Evolutionary conservation across 352 stramenopile species (phyloP), one percentile per base, ranked within the genome.

Genomic region (Phytophthora constricta): DNA sequence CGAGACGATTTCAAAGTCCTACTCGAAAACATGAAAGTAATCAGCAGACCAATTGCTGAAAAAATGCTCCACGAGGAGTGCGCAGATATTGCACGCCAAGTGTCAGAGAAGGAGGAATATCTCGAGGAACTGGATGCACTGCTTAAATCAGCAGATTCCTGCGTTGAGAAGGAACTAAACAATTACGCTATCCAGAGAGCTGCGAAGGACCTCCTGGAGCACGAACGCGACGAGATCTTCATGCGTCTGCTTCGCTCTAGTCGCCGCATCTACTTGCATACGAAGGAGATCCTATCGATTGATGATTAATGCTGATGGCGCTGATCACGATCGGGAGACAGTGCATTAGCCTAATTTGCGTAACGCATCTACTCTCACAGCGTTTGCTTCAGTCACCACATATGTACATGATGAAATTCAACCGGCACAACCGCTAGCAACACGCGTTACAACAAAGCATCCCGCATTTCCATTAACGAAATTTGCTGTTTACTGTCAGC

Each of bases 41-140:
- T 60, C 23, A 65, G 54, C n/a, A 65, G 49, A 4, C 62, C 54
- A 1, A 53, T 17, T 25, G 41, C 48, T n/a, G 48, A 65, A n/a
- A 65, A 51, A 23, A 48, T 47, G 2, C 64, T 70, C 37, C 47
- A 65, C 25, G 62, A 70, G 33, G 48, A 70, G n/a, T 65, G 55
- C 33, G 39, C 39, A 8, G 47, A 65, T 13, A 65, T 65, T 42
- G 56, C 62, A 19, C 22, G 11, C n/a, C 56, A 60, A n/a, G 3
- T 70, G 46, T 50, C 34, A 33, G 43, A 52, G 23, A 63, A 62
- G 20, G 47, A 60, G 19, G 42, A 60, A 33, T 11, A 43, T 8
- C 34, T 69, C 14, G 34, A 47, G n/a, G 49, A 62, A 20, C 25
- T 68, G 22, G 43, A n/a, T n/a, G 41, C 19, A 7, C n/a, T 54